phyloP scores from a whole-genome alignment of 768 basidiomycete genomes.

The Chiua virens region DNA sequence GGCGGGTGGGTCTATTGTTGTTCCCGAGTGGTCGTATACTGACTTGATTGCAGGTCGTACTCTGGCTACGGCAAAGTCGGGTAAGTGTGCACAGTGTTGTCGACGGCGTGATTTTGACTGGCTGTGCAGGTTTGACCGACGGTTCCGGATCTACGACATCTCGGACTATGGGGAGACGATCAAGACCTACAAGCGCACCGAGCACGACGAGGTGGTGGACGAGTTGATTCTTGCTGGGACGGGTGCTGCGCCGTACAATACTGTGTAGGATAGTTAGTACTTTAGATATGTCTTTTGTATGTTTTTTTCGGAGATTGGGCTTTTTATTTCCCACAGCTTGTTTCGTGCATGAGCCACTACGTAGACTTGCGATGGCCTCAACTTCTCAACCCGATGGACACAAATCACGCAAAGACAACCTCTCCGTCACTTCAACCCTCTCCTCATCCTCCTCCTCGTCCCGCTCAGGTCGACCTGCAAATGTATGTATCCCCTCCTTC shows the following conservation, averaged over 20 bases:
- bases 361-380: constrained; percentile 19
- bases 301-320: not conserved
- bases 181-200: constrained; percentile 80
- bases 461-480: constrained; percentile 18
- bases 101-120: not conserved
- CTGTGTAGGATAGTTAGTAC: not conserved
- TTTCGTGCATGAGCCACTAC: constrained; percentile 10
- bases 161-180: constrained; percentile 92
- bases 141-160: constrained; percentile 87
- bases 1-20: constrained; percentile 56
- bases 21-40: not conserved
- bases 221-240: constrained; percentile 59
- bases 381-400: constrained; percentile 34
- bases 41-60: constrained; percentile 54
- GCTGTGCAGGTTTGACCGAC: constrained; percentile 76
- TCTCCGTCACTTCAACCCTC: constrained; percentile 49
- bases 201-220: constrained; percentile 66
- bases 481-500: constrained; percentile 22
- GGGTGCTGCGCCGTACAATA: constrained; percentile 39
- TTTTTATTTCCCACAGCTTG: constrained; percentile 17
- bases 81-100: constrained; percentile 38
- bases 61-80: constrained; percentile 80
- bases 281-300: not conserved
- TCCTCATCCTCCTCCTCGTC: constrained; percentile 34
- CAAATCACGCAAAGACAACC: constrained; percentile 52